Evolutionary conservation across 2,329 filamentous ascomycete species (phyloP).

Genomic region (Microsporum canis): DNA sequence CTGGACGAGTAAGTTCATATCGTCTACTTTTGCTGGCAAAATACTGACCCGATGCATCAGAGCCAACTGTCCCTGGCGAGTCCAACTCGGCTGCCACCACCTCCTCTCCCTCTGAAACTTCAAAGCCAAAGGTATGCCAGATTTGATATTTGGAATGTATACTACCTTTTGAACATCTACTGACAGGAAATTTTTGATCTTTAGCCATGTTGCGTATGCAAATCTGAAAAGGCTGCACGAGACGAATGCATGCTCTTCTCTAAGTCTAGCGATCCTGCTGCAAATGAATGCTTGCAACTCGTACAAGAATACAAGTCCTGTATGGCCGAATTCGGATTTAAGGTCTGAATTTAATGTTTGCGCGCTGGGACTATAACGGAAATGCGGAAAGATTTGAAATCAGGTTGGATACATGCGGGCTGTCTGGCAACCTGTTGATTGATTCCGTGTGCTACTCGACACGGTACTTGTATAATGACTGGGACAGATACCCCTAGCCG

Average conservation of each 20-base stretch:
- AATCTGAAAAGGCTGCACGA: slow-evolving; percentile 78
- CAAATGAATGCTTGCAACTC: slow-evolving; percentile 68
- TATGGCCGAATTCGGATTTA: slow-evolving; percentile 90
- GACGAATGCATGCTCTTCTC: slow-evolving; percentile 99
- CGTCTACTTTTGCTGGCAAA: background rate
- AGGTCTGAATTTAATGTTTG: slow-evolving; percentile 31
- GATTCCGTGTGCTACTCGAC: background rate
- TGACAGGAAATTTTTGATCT: background rate
- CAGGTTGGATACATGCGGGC: background rate
- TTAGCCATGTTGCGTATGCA: slow-evolving; percentile 96
- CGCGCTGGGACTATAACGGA: background rate
- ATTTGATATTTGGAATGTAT: background rate
- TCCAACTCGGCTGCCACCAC: background rate
- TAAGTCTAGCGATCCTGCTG: slow-evolving; percentile 60
- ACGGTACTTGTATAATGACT: background rate
- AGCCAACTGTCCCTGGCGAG: background rate
- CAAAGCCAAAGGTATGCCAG: slow-evolving; percentile 1
- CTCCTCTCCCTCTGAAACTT: background rate
- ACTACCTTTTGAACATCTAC: background rate
- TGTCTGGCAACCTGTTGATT: background rate
- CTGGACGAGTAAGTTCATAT: background rate
- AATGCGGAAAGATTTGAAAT: background rate
- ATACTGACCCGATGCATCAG: background rate
- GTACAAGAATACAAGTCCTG: slow-evolving; percentile 80
- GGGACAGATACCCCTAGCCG: background rate